Base-by-base conservation (phyloP, 2,329 filamentous ascomycete genomes). In the Colletotrichum costaricense region DNA sequence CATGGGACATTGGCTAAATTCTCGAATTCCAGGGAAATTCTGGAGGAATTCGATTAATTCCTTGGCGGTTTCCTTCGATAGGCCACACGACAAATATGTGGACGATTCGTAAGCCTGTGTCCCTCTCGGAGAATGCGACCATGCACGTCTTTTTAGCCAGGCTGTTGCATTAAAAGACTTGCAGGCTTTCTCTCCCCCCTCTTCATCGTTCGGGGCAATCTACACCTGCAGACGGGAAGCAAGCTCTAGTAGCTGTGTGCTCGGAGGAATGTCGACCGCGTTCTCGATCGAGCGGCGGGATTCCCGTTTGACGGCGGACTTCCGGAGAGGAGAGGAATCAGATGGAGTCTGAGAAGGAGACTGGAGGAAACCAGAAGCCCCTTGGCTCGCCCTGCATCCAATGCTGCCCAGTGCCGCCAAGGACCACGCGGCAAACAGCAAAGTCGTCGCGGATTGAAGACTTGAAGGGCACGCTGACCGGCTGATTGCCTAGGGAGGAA, bases 281-380 rank as follows among this genome's bases (percentile, higher is more conserved):
- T 19, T 58, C 38, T 35, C 24, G 33, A 55, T 67, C 46, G 46
- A 56, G 56, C 63, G 63, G 63, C 19, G 9, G 46, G 63, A 49
- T n/a, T 49, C 7, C 33, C n/a, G 63, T 46, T 26, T 24, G 52
- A 28, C 22, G 6, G 35, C 38, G 12, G 33, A 35, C 35, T 24
- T 35, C 42, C 42, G 16, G 49, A 16, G 24, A 63, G n/a, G 2
- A 38, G 35, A 16, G 38, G 38, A 16, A 35, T 42, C 33, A 24
- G 33, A 59, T 59, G 57, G 16, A 19, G 11, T 2, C 33, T 35
- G 33, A 35, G 19, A 49, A 49, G 42, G 42, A n/a, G 42, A n/a
- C 42, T 19, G 42, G 42, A 49, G 42, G 42, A 49, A 49, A 49
- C 1, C 42, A 49, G 7, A n/a, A 1, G 5, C 5, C 42, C 42